phyloP scores from a whole-genome alignment of 441 rosid genomes.

The Gossypium schwendimanii region DNA sequence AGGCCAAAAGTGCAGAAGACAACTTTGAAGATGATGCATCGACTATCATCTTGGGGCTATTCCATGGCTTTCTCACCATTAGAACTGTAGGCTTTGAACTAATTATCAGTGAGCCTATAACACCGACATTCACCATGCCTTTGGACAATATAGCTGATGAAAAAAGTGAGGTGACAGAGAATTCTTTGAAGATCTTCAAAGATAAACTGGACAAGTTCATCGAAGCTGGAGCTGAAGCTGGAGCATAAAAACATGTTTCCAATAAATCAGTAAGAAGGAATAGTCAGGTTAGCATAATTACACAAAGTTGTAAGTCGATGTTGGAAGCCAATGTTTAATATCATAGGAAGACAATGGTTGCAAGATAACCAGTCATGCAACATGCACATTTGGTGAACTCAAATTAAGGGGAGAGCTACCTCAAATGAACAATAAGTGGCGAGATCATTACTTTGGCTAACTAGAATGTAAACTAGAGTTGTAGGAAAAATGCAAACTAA shows the following conservation, averaged over 20 bases:
- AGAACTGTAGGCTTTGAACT: conserved; percentile 77
- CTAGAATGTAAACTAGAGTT: too few species aligned
- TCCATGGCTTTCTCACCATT: conserved; percentile 77
- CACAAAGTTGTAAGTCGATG: conserved; percentile 43
- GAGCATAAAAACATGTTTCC: conserved; percentile 53
- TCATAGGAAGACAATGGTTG: conserved; percentile 24
- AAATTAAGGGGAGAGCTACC: conserved; percentile 29
- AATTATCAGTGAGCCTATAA: conserved; percentile 42
- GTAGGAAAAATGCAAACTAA: too few species aligned
- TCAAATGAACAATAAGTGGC: too few species aligned
- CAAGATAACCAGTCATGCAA: too few species aligned
- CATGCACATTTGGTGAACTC: too few species aligned
- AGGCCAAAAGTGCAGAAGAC: conserved; percentile 21
- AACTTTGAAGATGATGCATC: conserved; percentile 33
- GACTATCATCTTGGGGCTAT: conserved; percentile 38
- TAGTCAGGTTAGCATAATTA: conserved; percentile 54
- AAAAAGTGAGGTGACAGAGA: conserved; percentile 42
- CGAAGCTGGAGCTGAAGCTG: conserved; percentile 33
- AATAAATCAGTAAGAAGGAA: conserved; percentile 55
- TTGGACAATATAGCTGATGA: conserved; percentile 35
- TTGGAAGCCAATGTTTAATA: conserved; percentile 40
- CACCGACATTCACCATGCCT: conserved; percentile 59
- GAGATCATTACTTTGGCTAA: too few species aligned
- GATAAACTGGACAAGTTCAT: conserved; percentile 66
- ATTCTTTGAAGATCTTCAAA: conserved; percentile 56